Evolutionary conservation across 768 basidiomycete genomes (phyloP), one percentile per base, ranked within the genome.

Genomic region (Tremella mesenterica): DNA sequence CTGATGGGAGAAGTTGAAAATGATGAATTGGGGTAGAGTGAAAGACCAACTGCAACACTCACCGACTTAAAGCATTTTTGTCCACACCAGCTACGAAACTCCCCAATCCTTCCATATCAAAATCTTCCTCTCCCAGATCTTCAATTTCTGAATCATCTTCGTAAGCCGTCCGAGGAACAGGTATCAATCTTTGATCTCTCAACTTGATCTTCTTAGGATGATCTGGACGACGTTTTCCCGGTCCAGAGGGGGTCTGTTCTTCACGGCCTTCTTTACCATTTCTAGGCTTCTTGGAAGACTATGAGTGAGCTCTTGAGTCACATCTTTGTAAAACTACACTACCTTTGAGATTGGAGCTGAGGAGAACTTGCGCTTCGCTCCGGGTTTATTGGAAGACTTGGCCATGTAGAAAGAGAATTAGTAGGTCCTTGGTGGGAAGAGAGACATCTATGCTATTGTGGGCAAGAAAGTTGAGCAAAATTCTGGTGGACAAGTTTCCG

Each of bases 41-140:
- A 36, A 36, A 36, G 12, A 18, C 38, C 38, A 8, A 41, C 23
- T 23, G 38, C 23, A 8, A 43, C 1, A 74, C 80, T 55, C 65
- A 87, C 92, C 85, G 80, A 57, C 86, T 78, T 53, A 96, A 85
- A n/a, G 81, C 85, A 61, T 81, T 82, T 56, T 79, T 78, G 72
- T 96, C 89, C 50, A 95, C 74, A 20, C 74, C 76, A 28, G 79
- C 74, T 56, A 96, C 73, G 73, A 96, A 96, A 23, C 78, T 77
- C 2, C 81, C 78, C 27, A 75, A 75, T 21, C 83, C 82, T 61
- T 81, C 83, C 57, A 83, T 80, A 21, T 88, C 72, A 45, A 87
- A 65, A 28, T 77, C 75, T 29, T 78, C 77, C 2, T 81, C 79
- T 21, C 76, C 76, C 20, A 84, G 80, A 61, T 83, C 86, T 50